Percentiles rank a stretch among this genome's conserved stretches.
These are phyloP conservation scores for Pholiota conissans DNA, from an alignment of 768 basidiomycete species.

Conservation along the genomic window DNA sequence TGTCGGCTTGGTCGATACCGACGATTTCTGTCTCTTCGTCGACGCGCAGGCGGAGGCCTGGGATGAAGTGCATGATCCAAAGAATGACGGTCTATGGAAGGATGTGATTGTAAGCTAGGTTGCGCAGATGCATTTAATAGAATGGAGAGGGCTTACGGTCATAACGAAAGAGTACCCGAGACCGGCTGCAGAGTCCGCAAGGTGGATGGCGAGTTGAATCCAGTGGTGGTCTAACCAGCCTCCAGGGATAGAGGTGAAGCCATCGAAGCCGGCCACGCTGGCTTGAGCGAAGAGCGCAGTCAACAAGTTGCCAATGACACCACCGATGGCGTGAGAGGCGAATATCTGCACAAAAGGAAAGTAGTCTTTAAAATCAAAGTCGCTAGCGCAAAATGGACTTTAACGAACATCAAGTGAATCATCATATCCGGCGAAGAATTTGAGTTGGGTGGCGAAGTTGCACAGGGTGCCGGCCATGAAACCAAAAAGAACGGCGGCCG, in stretches of 20 bases:
- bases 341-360: conserved; percentile 64
- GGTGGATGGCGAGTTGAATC: conserved; percentile 81
- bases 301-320: conserved; percentile 78
- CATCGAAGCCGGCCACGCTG: conserved; percentile 79
- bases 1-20: conserved; percentile 87
- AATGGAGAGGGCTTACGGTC: conserved; percentile 46
- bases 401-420: conserved; percentile 75
- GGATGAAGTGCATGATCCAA: conserved; percentile 79
- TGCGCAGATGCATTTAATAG: neutral
- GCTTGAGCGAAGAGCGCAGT: conserved; percentile 89
- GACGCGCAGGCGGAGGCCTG: conserved; percentile 65
- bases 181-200: conserved; percentile 72
- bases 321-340: conserved; percentile 81
- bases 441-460: conserved; percentile 95
- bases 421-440: conserved; percentile 76
- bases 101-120: neutral
- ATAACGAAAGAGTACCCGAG: conserved; percentile 73
- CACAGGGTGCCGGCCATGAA: conserved; percentile 81
- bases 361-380: neutral
- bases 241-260: conserved; percentile 62
- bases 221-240: conserved; percentile 89
- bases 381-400: neutral
- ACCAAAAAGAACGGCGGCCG: conserved; percentile 86
- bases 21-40: conserved; percentile 63
- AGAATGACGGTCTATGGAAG: conserved; percentile 61